A percentile compares a stretch with the other conserved stretches of the same genome.
Conservation (phyloP, 768 basidiomycete species). For the Hericium alpestre region DNA sequence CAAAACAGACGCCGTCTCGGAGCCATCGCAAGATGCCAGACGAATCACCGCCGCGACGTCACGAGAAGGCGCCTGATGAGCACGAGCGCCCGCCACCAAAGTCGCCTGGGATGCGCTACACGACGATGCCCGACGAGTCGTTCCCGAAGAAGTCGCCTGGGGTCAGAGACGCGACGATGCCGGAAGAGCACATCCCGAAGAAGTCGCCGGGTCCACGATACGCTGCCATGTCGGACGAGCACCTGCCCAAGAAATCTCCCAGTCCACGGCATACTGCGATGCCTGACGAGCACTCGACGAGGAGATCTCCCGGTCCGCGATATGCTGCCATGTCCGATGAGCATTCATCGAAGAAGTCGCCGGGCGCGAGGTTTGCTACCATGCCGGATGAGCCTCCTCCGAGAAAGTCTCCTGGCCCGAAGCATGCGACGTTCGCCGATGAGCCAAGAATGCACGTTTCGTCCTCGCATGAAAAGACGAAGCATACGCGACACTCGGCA, state of each 20-base stretch:
- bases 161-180: neutral
- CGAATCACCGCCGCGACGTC: neutral
- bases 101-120: neutral
- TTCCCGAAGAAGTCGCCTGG: neutral
- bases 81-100: neutral
- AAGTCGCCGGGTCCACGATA: neutral
- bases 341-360: neutral
- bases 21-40: neutral
- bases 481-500: neutral
- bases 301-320: neutral
- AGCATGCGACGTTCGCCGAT: neutral
- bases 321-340: neutral
- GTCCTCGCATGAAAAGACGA: neutral
- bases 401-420: neutral
- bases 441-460: neutral
- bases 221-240: neutral
- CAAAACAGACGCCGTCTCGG: neutral
- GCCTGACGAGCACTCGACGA: neutral
- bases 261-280: neutral
- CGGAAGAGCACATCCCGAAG: neutral
- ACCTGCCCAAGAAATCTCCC: neutral
- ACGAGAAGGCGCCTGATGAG: neutral
- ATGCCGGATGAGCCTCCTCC: neutral
- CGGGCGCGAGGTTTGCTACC: neutral
- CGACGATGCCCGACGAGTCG: neutral